Percentiles rank a stretch among this genome's conserved stretches.
These are phyloP conservation scores for Neurospora sp. DNA, from an alignment of 2,329 filamentous ascomycete species.

Conservation along the genomic window DNA sequence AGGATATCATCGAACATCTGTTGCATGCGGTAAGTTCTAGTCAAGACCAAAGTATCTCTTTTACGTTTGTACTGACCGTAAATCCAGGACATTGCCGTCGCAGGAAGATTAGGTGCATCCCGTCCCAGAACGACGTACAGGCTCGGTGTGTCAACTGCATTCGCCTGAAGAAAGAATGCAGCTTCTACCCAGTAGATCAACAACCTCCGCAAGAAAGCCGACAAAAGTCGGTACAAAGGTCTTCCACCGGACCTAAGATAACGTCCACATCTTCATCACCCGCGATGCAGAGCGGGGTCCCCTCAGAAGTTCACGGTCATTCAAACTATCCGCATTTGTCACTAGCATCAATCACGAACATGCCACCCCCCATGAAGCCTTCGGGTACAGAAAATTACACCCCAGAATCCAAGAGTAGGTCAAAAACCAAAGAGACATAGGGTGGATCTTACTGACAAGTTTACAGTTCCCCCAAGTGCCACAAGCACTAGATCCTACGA, in stretches of 20 bases:
- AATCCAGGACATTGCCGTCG: conserved; percentile 73
- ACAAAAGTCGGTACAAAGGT: conserved; percentile 30
- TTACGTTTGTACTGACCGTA: conserved; percentile 8
- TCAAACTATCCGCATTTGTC: conserved; percentile 32
- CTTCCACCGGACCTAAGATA: conserved; percentile 29
- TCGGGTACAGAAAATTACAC: conserved; percentile 27
- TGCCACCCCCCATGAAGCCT: conserved; percentile 33
- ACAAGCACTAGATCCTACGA: conserved; percentile 26
- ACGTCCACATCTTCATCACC: conserved; percentile 40
- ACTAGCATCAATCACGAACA: conserved; percentile 34
- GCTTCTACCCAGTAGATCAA: conserved; percentile 83
- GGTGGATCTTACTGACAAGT: neutral
- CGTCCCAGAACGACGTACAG: conserved; percentile 60
- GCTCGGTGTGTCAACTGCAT: conserved; percentile 88
- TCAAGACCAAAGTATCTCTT: conserved; percentile 1
- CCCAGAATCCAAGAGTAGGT: conserved; percentile 35
- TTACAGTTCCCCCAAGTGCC: conserved; percentile 25
- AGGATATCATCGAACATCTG: conserved; percentile 88
- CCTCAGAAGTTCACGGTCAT: conserved; percentile 30
- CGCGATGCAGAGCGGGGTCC: conserved; percentile 31
- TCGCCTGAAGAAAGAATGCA: conserved; percentile 86
- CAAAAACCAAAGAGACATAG: neutral
- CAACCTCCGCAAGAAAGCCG: conserved; percentile 40
- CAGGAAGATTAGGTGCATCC: conserved; percentile 86
- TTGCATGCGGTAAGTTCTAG: conserved; percentile 76